Conservation (phyloP, 306 rosid species). For the Sindora glabra region DNA sequence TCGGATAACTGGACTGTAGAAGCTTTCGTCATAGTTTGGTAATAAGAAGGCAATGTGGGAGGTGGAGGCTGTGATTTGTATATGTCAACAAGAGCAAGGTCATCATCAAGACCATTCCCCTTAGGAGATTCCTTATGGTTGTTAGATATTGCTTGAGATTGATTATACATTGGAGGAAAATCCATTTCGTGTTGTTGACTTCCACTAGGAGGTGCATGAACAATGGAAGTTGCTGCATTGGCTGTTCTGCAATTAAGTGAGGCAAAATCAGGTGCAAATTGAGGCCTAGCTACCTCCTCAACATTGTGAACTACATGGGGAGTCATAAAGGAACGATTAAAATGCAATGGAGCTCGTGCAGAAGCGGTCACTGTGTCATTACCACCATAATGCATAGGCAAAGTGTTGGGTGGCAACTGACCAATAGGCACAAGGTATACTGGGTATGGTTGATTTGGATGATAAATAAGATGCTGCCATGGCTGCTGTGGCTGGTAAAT, state of each 20-base stretch:
- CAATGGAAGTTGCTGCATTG: not conserved
- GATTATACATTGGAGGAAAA: constrained; percentile 12
- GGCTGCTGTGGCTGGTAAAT: constrained; percentile 28
- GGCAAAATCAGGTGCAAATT: constrained; percentile 1
- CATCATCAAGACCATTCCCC: constrained; percentile 23
- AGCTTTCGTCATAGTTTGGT: constrained; percentile 22
- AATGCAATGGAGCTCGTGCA: constrained; percentile 9
- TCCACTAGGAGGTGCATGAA: constrained; percentile 5
- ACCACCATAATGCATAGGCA: constrained; percentile 18
- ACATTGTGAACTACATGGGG: constrained; percentile 18
- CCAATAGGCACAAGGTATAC: constrained; percentile 33
- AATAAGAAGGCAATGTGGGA: constrained; percentile 27
- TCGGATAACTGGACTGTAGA: constrained; percentile 8
- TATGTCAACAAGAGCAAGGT: constrained; percentile 28
- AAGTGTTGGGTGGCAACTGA: constrained; percentile 23
- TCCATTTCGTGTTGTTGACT: constrained; percentile 18
- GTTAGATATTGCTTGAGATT: constrained; percentile 5
- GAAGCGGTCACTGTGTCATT: constrained; percentile 13
- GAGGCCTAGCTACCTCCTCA: not conserved
- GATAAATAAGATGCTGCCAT: constrained; percentile 18
- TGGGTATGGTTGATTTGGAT: constrained; percentile 28
- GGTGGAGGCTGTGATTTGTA: constrained; percentile 74
- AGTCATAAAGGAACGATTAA: constrained; percentile 15
- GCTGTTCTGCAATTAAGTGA: constrained; percentile 2
- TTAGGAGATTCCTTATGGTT: constrained; percentile 20